Percentiles rank a stretch among this genome's conserved stretches.
These are phyloP conservation scores for Linaria vulgaris DNA, from an alignment of 257 asterid species.

Conservation along the genomic window DNA sequence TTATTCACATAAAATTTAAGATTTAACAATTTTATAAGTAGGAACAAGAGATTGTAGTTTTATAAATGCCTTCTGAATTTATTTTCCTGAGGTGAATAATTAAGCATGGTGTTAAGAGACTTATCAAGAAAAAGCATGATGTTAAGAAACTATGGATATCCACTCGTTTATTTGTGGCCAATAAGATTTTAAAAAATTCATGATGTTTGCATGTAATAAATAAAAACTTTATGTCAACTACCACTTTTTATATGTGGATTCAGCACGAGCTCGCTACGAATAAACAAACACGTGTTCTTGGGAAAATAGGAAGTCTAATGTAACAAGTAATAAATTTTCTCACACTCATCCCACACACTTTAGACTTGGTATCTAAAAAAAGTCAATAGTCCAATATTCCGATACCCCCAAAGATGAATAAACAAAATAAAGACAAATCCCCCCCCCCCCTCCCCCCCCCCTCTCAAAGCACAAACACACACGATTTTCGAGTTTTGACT, in stretches of 20 bases:
- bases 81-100: no score
- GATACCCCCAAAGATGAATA: neutral
- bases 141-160: no score
- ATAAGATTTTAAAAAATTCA: no score
- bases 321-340: neutral
- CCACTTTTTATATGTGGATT: neutral
- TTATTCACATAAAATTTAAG: no score
- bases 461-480: slow-evolving; percentile 20
- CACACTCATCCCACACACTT: slow-evolving; percentile 13
- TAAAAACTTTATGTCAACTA: neutral
- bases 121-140: no score
- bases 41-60: no score
- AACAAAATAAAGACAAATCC: neutral
- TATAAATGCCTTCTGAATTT: no score
- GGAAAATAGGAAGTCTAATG: slow-evolving; percentile 5
- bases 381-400: slow-evolving; percentile 11
- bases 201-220: neutral
- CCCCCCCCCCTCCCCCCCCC: slow-evolving; percentile 10
- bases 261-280: neutral
- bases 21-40: no score
- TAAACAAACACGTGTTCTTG: neutral
- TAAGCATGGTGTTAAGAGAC: no score
- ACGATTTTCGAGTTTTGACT: slow-evolving; percentile 54
- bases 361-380: slow-evolving; percentile 14
- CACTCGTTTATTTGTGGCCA: no score